Conservation (phyloP, 345 rosid species). For the Acer campestre region DNA sequence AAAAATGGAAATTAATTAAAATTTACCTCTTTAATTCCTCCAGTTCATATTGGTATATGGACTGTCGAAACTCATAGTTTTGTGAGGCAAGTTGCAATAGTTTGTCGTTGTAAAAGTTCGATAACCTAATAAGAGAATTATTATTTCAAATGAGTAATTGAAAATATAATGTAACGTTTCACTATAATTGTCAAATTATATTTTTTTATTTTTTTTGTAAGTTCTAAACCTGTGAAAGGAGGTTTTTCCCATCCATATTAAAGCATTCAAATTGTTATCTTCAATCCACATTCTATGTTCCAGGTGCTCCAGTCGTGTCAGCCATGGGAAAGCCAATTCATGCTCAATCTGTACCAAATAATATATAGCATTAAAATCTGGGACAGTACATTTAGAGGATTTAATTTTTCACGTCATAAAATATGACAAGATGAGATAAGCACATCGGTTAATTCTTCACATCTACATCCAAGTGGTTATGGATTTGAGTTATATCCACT, state of each 20-base stretch:
- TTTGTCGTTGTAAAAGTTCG: conserved; percentile 26
- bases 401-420: too few species aligned
- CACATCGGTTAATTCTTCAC: too few species aligned
- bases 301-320: conserved; percentile 56
- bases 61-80: conserved; percentile 46
- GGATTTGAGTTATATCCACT: too few species aligned
- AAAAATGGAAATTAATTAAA: too few species aligned
- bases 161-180: neutral
- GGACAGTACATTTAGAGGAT: too few species aligned
- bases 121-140: conserved; percentile 37
- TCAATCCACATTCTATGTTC: conserved; percentile 69
- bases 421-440: too few species aligned
- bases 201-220: neutral
- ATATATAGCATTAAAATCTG: too few species aligned
- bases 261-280: conserved; percentile 35
- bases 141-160: neutral
- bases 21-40: conserved; percentile 47
- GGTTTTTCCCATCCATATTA: conserved; percentile 46
- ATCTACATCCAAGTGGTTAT: too few species aligned
- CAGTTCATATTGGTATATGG: conserved; percentile 45
- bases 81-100: conserved; percentile 43
- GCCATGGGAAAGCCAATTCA: conserved; percentile 56
- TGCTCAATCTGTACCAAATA: conserved; percentile 38
- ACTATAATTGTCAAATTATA: neutral
- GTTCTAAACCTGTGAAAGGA: conserved; percentile 47